phyloP scores from a whole-genome alignment of 805 yeast genomes.

The Hermanozyma aechmeae region DNA sequence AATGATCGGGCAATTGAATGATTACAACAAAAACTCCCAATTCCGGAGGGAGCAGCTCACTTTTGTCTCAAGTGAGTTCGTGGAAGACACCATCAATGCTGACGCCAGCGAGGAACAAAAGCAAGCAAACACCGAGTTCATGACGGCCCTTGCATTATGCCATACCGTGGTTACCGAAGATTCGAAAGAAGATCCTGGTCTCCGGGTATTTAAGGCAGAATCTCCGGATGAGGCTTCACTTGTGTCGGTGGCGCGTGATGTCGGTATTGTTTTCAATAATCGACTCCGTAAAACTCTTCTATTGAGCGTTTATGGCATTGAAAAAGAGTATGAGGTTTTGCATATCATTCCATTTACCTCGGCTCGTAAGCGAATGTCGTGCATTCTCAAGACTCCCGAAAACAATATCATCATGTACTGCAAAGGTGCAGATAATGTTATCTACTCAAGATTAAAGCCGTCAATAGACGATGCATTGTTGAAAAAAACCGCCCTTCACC shows the following conservation, averaged over 20 bases:
- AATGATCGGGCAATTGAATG: slow-evolving; percentile 39
- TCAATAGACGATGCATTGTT: slow-evolving; percentile 37
- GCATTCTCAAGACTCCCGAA: slow-evolving; percentile 41
- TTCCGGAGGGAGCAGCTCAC: slow-evolving; percentile 41
- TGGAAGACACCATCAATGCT: slow-evolving; percentile 36
- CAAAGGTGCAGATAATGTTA: slow-evolving; percentile 75
- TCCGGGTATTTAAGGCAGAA: slow-evolving; percentile 58
- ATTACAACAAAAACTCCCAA: slow-evolving; percentile 33
- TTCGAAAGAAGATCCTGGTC: slow-evolving; percentile 27
- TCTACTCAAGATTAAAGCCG: slow-evolving; percentile 34
- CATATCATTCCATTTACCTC: slow-evolving; percentile 59
- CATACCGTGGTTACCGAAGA: slow-evolving; percentile 65
- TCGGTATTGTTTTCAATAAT: slow-evolving; percentile 57
- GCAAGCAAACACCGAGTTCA: slow-evolving; percentile 44
- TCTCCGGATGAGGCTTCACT: slow-evolving; percentile 80
- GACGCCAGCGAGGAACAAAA: slow-evolving; percentile 23
- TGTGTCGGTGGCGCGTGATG: slow-evolving; percentile 66
- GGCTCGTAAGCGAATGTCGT: slow-evolving; percentile 72
- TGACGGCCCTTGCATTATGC: slow-evolving; percentile 61
- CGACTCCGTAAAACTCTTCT: slow-evolving; percentile 40
- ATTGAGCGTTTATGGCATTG: slow-evolving; percentile 37
- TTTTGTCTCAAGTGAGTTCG: slow-evolving; percentile 52
- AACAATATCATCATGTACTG: slow-evolving; percentile 38
- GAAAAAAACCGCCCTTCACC: slow-evolving; percentile 48
- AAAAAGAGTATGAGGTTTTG: slow-evolving; percentile 38